phyloP scores from a whole-genome alignment of 306 rosid genomes.

The Neltuma alba region DNA sequence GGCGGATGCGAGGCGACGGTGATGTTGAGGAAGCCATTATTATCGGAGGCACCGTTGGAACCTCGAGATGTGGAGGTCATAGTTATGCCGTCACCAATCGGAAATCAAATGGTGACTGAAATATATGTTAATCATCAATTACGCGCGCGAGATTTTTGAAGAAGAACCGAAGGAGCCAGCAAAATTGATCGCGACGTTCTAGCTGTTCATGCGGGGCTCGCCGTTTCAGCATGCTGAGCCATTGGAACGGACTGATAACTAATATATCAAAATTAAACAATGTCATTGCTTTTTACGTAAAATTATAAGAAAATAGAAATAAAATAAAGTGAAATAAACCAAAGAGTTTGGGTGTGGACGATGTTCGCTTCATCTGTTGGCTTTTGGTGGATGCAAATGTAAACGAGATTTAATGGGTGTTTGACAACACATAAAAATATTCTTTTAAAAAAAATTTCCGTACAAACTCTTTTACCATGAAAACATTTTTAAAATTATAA shows the following conservation, averaged over 20 bases:
- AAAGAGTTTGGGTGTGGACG: neutral
- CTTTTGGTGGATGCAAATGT: neutral
- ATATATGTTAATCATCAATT: neutral
- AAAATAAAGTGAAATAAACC: neutral
- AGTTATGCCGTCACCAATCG: neutral
- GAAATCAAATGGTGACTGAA: conserved; percentile 31
- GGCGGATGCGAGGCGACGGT: conserved; percentile 7
- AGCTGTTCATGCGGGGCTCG: neutral
- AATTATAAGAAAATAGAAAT: no score
- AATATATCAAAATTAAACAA: neutral
- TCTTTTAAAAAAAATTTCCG: no score
- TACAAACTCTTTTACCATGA: no score
- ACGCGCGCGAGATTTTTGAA: conserved; percentile 14
- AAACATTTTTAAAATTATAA: no score
- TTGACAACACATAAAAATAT: no score
- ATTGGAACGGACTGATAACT: neutral
- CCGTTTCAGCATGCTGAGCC: neutral
- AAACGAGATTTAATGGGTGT: no score
- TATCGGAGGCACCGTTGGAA: conserved; percentile 37
- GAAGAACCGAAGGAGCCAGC: neutral
- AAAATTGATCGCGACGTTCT: neutral
- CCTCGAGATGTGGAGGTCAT: conserved; percentile 53
- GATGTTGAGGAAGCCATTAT: conserved; percentile 43
- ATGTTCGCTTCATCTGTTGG: neutral
- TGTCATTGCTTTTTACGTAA: no score